A percentile compares a stretch with the other conserved stretches of the same genome.
Evolutionary conservation across 441 rosid genomes (phyloP).

Genomic region (Gossypium lobatum): DNA sequence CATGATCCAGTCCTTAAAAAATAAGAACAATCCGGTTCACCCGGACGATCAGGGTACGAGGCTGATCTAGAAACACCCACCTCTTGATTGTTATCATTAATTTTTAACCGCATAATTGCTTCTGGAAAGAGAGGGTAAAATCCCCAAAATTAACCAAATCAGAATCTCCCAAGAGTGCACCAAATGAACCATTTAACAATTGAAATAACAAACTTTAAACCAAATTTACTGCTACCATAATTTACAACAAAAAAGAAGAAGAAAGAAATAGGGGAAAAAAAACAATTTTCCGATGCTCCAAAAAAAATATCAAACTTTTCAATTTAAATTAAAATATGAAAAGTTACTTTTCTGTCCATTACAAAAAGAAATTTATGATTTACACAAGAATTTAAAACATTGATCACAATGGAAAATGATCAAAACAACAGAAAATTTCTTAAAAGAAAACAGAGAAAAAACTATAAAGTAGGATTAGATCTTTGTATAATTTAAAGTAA

Average conservation of each 20-base stretch:
- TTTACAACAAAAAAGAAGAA: not conserved
- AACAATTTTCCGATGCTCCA: not conserved
- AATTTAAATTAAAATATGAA: not conserved
- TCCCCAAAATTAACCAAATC: slow-evolving; percentile 12
- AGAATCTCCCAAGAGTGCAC: not conserved
- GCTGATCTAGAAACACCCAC: slow-evolving; percentile 28
- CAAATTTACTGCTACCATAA: not conserved
- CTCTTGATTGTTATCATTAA: slow-evolving; percentile 34
- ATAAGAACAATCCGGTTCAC: slow-evolving; percentile 67
- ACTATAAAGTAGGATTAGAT: not conserved
- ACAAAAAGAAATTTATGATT: not conserved
- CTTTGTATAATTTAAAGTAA: not conserved
- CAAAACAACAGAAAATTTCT: not conserved
- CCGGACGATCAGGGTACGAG: slow-evolving; percentile 79
- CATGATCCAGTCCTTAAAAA: slow-evolving; percentile 76
- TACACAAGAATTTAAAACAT: not conserved
- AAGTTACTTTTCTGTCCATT: not conserved
- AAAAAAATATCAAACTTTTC: not conserved
- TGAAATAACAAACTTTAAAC: not conserved
- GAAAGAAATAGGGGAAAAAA: no score
- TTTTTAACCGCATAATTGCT: slow-evolving; percentile 44
- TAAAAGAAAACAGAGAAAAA: not conserved
- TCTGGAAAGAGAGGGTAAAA: slow-evolving; percentile 28
- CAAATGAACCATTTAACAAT: not conserved
- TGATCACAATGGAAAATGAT: not conserved